phyloP scores from a whole-genome alignment of 202 grass and related monocot species.

The Elaeis oleifera region DNA sequence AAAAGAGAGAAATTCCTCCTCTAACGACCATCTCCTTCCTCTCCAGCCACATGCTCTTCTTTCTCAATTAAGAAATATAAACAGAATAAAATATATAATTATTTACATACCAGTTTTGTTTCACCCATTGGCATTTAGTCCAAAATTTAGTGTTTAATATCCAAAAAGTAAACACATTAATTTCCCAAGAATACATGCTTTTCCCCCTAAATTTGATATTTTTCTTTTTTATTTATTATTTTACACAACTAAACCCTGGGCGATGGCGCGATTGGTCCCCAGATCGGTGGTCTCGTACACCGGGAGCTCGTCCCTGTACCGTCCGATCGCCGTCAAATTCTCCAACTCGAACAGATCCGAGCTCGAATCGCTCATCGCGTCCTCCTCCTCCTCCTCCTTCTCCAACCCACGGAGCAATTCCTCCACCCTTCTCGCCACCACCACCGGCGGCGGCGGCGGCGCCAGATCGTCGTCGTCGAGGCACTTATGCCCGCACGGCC shows the following conservation, averaged over 20 bases:
- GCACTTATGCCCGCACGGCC: conserved; percentile 20
- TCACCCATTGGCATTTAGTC: too few species aligned
- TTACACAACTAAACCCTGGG: conserved; percentile 27
- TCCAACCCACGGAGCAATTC: conserved; percentile 48
- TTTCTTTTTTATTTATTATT: not conserved
- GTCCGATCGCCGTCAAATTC: conserved; percentile 27
- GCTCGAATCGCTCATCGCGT: conserved; percentile 58
- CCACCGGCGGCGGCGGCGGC: conserved; percentile 5
- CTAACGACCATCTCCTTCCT: too few species aligned
- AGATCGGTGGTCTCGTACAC: conserved; percentile 70
- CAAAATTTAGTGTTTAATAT: too few species aligned
- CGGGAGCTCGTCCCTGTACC: conserved; percentile 50
- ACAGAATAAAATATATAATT: too few species aligned
- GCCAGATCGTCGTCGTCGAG: conserved; percentile 15
- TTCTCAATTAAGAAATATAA: too few species aligned
- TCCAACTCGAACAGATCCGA: conserved; percentile 86
- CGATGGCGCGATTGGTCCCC: conserved; percentile 37
- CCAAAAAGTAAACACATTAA: too few species aligned
- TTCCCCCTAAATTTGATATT: too few species aligned
- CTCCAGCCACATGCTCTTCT: too few species aligned
- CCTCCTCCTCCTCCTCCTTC: conserved; percentile 42
- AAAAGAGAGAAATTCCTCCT: too few species aligned
- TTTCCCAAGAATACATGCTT: too few species aligned
- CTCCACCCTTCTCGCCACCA: conserved; percentile 45
- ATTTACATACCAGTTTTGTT: too few species aligned